Conservation (phyloP, 768 basidiomycete species). For the Auriscalpium orientale region DNA sequence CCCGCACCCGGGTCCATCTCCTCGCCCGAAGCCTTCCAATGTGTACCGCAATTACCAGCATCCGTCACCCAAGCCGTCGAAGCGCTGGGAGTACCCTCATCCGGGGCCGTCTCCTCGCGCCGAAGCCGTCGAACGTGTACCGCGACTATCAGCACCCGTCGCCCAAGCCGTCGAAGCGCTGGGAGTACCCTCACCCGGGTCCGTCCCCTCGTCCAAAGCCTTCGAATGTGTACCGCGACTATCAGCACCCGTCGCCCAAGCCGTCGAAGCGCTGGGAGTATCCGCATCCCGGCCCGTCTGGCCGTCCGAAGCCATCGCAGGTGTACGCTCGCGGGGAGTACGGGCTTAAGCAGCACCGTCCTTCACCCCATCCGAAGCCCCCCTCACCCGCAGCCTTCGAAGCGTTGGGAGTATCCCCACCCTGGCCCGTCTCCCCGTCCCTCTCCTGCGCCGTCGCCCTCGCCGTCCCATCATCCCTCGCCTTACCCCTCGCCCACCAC, state of each 20-base stretch:
- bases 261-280: neutral
- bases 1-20: neutral
- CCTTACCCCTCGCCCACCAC: neutral
- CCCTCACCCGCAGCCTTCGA: neutral
- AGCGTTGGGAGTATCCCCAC: neutral
- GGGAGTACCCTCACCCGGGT: neutral
- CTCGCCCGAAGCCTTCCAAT: neutral
- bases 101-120: neutral
- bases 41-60: no score
- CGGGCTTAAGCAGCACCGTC: no score
- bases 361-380: neutral
- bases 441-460: neutral
- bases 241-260: neutral
- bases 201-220: neutral
- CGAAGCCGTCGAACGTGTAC: constrained; percentile 1
- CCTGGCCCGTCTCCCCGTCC: neutral
- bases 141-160: neutral
- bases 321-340: no score
- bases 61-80: neutral
- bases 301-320: neutral
- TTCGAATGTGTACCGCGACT: neutral
- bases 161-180: neutral
- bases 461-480: neutral
- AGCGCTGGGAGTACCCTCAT: neutral
- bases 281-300: neutral